phyloP scores from a whole-genome alignment of 805 yeast species.

The Yamadazyma ubonensis region DNA sequence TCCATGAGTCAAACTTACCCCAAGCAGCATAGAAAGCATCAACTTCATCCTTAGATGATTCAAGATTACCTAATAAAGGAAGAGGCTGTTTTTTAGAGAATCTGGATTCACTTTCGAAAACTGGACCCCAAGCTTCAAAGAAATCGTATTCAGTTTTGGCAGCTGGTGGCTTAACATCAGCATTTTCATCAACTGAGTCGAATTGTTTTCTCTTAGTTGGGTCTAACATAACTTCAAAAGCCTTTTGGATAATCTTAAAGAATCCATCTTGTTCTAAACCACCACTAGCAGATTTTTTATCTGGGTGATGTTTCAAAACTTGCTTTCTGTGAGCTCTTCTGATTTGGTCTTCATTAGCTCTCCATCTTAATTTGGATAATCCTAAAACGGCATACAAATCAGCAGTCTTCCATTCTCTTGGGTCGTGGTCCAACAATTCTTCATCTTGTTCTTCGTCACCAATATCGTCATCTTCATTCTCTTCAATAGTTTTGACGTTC shows the following conservation, averaged over 20 bases:
- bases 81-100: constrained; percentile 91
- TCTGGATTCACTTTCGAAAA: constrained; percentile 85
- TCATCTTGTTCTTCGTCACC: constrained; percentile 72
- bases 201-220: constrained; percentile 85
- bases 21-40: constrained; percentile 89
- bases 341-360: constrained; percentile 88
- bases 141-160: constrained; percentile 71
- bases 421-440: constrained; percentile 81
- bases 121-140: constrained; percentile 89
- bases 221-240: constrained; percentile 86
- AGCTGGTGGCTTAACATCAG: constrained; percentile 79
- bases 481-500: constrained; percentile 72
- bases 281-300: constrained; percentile 91
- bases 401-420: constrained; percentile 97
- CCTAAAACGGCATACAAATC: constrained; percentile 97
- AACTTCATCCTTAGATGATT: constrained; percentile 74
- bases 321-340: constrained; percentile 96
- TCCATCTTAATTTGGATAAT: constrained; percentile 83
- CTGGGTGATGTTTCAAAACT: constrained; percentile 97
- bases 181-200: constrained; percentile 91
- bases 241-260: constrained; percentile 97
- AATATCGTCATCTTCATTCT: constrained; percentile 58
- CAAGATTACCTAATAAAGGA: constrained; percentile 71
- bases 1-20: constrained; percentile 97
- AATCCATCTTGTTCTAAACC: constrained; percentile 91